Percentiles rank a stretch among this genome's conserved stretches.
Conservation (phyloP, 176 grass and related monocot species). For the Oropetium thomaeum region DNA sequence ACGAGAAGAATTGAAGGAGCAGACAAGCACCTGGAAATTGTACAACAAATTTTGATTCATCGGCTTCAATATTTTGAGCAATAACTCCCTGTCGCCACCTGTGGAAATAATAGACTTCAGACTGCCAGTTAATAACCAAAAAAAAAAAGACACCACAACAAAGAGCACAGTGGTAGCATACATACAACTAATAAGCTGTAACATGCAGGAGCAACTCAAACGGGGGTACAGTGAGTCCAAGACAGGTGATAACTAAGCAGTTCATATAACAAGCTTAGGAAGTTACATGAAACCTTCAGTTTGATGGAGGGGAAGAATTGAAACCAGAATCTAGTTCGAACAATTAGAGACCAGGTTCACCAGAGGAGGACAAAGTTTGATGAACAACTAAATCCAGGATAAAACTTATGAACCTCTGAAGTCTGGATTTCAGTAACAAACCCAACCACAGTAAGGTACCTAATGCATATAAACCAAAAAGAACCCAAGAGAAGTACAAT, state of each 20-base stretch:
- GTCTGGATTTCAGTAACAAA: neutral
- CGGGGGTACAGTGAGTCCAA: neutral
- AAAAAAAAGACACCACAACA: neutral
- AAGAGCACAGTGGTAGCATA: neutral
- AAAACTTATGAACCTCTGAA: neutral
- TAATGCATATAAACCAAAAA: slow-evolving; percentile 1
- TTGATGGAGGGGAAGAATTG: neutral
- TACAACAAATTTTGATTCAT: slow-evolving; percentile 65
- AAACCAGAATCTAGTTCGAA: neutral
- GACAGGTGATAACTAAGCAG: neutral
- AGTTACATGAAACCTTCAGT: neutral
- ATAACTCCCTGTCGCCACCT: slow-evolving; percentile 94
- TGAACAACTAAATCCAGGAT: neutral
- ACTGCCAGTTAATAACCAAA: slow-evolving; percentile 7
- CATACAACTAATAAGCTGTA: neutral
- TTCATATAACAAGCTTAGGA: neutral
- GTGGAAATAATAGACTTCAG: slow-evolving; percentile 36
- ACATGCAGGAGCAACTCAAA: neutral
- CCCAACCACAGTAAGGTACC: neutral
- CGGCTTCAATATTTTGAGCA: slow-evolving; percentile 50
- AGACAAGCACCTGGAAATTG: slow-evolving; percentile 59
- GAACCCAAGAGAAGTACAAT: neutral
- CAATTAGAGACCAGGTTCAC: neutral
- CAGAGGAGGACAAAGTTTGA: neutral
- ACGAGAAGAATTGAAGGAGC: neutral